Conservation (phyloP, 345 rosid genomes). For the Pistacia vera region DNA sequence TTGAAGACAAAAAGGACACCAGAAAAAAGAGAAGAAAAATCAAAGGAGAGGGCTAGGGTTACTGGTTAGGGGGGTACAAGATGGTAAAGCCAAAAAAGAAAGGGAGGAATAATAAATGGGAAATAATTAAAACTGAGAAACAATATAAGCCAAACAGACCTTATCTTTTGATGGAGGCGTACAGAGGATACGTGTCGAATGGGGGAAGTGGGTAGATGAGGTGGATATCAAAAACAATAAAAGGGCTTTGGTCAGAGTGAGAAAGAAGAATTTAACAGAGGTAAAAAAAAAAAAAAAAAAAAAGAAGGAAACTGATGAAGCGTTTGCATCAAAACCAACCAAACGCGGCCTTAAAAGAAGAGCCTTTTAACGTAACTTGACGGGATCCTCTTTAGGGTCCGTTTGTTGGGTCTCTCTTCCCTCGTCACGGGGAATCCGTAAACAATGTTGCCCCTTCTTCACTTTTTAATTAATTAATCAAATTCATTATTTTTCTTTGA, state of each 20-base stretch:
- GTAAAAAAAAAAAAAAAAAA: too few relatives aligned
- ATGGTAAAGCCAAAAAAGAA: slow-evolving; percentile 3
- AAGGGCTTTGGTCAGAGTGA: background rate
- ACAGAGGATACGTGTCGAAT: too few relatives aligned
- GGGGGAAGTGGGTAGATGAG: slow-evolving; percentile 10
- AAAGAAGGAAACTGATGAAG: background rate
- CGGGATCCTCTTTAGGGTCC: slow-evolving; percentile 12
- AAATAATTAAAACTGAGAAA: too few relatives aligned
- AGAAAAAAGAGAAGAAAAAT: background rate
- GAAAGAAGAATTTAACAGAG: background rate
- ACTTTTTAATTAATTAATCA: too few relatives aligned
- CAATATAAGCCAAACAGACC: background rate
- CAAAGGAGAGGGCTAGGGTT: background rate
- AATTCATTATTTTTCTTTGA: too few relatives aligned
- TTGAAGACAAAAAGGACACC: background rate
- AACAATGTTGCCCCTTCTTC: background rate
- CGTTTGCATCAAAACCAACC: background rate
- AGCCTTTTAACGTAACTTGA: slow-evolving; percentile 10
- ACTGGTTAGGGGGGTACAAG: background rate
- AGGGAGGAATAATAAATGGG: too few relatives aligned
- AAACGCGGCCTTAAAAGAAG: slow-evolving; percentile 8
- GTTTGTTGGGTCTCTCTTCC: slow-evolving; percentile 7
- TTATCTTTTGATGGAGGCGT: too few relatives aligned
- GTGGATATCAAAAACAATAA: background rate
- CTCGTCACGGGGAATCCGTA: slow-evolving; percentile 25